Conservation (phyloP, 345 rosid species). For the Zanthoxylum bungeanum region DNA sequence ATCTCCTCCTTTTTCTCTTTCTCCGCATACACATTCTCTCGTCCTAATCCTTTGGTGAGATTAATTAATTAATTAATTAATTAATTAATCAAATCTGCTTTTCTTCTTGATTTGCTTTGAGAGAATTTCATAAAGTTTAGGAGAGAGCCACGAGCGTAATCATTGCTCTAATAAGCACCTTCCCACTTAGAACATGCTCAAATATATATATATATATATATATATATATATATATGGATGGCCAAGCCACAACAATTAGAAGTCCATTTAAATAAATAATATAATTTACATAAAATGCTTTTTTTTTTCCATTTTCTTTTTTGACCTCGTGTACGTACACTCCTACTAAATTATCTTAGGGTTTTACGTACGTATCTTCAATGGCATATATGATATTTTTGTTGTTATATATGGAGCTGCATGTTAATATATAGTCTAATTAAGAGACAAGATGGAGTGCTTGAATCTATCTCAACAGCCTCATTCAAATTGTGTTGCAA, state of each 20-base stretch:
- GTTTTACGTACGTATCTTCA: not conserved
- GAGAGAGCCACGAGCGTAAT: constrained; percentile 47
- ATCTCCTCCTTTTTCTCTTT: not conserved
- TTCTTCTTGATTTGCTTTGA: constrained; percentile 10
- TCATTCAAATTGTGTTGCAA: not conserved
- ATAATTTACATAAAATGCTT: not conserved
- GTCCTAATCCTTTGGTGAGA: constrained; percentile 16
- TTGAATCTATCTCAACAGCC: not conserved
- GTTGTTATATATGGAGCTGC: not conserved
- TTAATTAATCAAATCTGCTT: constrained; percentile 24
- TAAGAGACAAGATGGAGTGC: not conserved
- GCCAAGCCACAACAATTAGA: not conserved
- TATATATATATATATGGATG: not conserved
- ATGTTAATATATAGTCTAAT: not conserved
- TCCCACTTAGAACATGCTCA: constrained; percentile 31
- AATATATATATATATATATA: not conserved
- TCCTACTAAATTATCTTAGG: not conserved
- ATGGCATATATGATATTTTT: not conserved
- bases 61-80: not conserved
- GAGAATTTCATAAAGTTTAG: constrained; percentile 25
- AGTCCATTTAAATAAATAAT: not conserved
- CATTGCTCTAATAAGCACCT: constrained; percentile 44
- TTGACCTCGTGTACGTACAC: not conserved
- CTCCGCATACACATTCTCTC: constrained; percentile 11
- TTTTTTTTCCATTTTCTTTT: not conserved